These are phyloP conservation scores for Suillus spraguei DNA, from an alignment of 768 basidiomycete genomes.

Conservation along the genomic window DNA sequence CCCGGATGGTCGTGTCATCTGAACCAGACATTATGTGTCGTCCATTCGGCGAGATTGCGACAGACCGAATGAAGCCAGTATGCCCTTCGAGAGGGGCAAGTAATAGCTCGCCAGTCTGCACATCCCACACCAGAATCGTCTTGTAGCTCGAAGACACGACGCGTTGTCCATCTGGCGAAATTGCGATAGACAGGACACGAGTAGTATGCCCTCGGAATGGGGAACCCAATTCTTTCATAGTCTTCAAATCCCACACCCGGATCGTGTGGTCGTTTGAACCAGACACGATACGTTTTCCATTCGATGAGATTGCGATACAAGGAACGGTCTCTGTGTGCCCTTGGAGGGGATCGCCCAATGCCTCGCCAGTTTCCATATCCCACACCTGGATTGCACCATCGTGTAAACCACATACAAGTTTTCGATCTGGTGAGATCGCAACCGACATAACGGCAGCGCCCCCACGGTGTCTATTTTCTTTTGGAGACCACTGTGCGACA, in stretches of 20 bases:
- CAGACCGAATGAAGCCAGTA: background rate
- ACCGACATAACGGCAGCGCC: background rate
- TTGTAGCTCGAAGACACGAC: conserved; percentile 35
- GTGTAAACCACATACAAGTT: conserved; percentile 6
- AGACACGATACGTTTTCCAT: conserved; percentile 26
- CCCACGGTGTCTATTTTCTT: background rate
- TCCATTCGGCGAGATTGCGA: conserved; percentile 12
- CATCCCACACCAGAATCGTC: conserved; percentile 34
- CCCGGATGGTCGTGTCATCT: background rate
- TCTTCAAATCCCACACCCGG: conserved; percentile 29
- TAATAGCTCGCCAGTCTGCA: conserved; percentile 16
- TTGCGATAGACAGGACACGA: conserved; percentile 31
- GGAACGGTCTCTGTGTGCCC: conserved; percentile 7
- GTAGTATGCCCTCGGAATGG: conserved; percentile 31
- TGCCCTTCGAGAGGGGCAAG: background rate
- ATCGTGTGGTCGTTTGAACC: conserved; percentile 32
- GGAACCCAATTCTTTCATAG: conserved; percentile 21
- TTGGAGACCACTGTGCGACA: background rate
- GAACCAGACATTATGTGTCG: conserved; percentile 4
- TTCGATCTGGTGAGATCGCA: conserved; percentile 13
- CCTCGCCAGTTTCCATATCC: conserved; percentile 15
- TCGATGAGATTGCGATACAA: conserved; percentile 13
- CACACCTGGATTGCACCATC: conserved; percentile 15
- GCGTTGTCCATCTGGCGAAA: conserved; percentile 34
- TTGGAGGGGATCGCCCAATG: conserved; percentile 7